These are phyloP conservation scores for Simplicillium aogashimaense DNA, from an alignment of 2,329 filamentous ascomycete species.

Conservation along the genomic window DNA sequence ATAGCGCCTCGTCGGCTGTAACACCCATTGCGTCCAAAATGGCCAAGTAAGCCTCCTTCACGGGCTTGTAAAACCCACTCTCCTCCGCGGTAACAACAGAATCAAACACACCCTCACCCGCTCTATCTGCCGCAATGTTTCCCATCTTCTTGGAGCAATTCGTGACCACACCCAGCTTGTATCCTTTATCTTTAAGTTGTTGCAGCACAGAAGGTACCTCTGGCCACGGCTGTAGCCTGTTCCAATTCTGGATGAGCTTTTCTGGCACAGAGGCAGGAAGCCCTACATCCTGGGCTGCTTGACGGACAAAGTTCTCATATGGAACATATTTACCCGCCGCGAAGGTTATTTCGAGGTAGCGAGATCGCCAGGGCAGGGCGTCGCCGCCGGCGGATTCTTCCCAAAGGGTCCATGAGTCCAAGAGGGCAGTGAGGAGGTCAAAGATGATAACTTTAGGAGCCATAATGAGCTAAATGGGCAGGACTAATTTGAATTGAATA, in stretches of 20 bases:
- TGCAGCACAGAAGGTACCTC: conserved; percentile 11
- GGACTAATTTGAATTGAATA: too few species aligned
- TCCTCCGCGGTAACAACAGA: conserved; percentile 26
- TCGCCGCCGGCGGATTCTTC: conserved; percentile 19
- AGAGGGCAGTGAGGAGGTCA: conserved; percentile 27
- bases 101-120: conserved; percentile 16
- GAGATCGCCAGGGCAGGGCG: conserved; percentile 22
- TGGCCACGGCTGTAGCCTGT: conserved; percentile 14
- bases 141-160: conserved; percentile 25
- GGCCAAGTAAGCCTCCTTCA: conserved; percentile 18
- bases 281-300: conserved; percentile 18
- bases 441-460: conserved; percentile 24
- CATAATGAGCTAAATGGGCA: too few species aligned
- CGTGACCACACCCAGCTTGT: conserved; percentile 24
- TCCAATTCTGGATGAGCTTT: conserved; percentile 17
- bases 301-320: conserved; percentile 19
- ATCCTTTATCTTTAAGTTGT: conserved; percentile 15
- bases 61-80: conserved; percentile 27
- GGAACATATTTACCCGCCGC: conserved; percentile 19
- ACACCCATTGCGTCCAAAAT: conserved; percentile 18
- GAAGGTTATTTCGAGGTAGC: conserved; percentile 27
- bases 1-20: conserved; percentile 16
- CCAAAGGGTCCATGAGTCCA: conserved; percentile 29
- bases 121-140: conserved; percentile 10
- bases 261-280: conserved; percentile 16